Conservation (phyloP, 169 alveolate genomes). For the Eimeria praecox region DNA sequence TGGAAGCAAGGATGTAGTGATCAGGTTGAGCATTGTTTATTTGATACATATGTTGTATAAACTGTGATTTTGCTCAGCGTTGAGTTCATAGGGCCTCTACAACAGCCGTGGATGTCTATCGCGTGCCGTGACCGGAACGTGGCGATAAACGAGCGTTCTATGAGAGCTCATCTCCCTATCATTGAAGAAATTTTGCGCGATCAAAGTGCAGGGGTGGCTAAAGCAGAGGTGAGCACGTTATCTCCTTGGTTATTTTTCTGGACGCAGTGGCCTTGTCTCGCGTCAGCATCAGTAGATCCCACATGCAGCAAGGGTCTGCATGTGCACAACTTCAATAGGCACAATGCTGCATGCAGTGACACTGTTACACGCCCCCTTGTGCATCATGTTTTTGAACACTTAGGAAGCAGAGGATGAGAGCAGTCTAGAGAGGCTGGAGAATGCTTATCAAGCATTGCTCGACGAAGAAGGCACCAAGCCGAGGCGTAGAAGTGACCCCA, state of each 20-base stretch:
- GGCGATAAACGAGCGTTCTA: slow-evolving; percentile 59
- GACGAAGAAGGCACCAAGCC: background rate
- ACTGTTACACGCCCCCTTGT: background rate
- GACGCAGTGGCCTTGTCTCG: background rate
- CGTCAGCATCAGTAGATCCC: background rate
- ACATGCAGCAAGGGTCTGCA: background rate
- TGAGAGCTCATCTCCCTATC: slow-evolving; percentile 54
- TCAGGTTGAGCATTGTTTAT: background rate
- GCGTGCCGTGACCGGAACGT: slow-evolving; percentile 81
- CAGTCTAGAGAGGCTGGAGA: slow-evolving; percentile 79
- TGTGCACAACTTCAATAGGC: background rate
- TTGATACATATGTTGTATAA: background rate
- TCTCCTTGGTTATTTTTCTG: background rate
- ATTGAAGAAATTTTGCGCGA: slow-evolving; percentile 37
- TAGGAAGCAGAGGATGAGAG: slow-evolving; percentile 81
- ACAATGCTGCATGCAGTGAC: background rate
- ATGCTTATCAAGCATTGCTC: slow-evolving; percentile 35
- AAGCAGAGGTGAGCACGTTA: background rate
- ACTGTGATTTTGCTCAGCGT: slow-evolving; percentile 78
- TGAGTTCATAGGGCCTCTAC: slow-evolving; percentile 98
- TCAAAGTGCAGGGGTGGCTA: background rate
- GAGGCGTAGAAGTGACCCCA: background rate
- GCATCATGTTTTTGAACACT: slow-evolving; percentile 19
- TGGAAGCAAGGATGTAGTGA: background rate
- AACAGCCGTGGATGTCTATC: slow-evolving; percentile 91